Base-by-base conservation (phyloP, 169 alveolate species). In the Plasmodium inui region DNA sequence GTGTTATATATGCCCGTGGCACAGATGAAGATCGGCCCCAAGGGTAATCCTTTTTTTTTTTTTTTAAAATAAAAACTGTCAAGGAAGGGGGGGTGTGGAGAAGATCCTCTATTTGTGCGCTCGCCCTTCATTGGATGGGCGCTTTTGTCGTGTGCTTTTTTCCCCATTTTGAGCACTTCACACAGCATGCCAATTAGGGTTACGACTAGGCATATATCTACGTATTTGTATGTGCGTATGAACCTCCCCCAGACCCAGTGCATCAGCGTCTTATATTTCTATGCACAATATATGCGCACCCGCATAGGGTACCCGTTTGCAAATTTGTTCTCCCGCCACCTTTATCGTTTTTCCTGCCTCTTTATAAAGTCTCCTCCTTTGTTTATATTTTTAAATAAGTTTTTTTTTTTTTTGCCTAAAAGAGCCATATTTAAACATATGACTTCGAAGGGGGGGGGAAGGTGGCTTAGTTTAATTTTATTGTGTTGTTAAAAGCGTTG, bases 381-480 rank as follows among this genome's bases (percentile, higher is more conserved):
- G 76, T 67, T 67, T 67, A 67, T 67, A 67, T 22, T 67, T 67
- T 67, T 67, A 67, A 67, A 67, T 67, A 67, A 22, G 30, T 67
- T 61, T 61, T 22, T 67, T 67, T 19, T 67, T 19, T 61, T 61
- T 61, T 61, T 61, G 7, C 34, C 34, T 14, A 19, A 19, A 67
- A 67, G 34, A 67, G 37, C 76, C 76, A 67, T 67, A 67, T 67
- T 67, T 67, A 67, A 67, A 67, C 14, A 67, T 67, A 67, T 67
- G 76, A 67, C 12, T 67, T 67, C n/a, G 76, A 67, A 19, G 37
- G 37, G 26, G 76, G 28, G 76, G 17, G 17, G 17, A 67, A 67
- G 34, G 17, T 67, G 34, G 76, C 34, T 1, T 14, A 67, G 34
- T 67, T 67, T 67, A 67, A 67, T 67, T 67, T 19, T 67, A 19